Conservation (phyloP, 106 monocot species). For the Allium cepa region DNA sequence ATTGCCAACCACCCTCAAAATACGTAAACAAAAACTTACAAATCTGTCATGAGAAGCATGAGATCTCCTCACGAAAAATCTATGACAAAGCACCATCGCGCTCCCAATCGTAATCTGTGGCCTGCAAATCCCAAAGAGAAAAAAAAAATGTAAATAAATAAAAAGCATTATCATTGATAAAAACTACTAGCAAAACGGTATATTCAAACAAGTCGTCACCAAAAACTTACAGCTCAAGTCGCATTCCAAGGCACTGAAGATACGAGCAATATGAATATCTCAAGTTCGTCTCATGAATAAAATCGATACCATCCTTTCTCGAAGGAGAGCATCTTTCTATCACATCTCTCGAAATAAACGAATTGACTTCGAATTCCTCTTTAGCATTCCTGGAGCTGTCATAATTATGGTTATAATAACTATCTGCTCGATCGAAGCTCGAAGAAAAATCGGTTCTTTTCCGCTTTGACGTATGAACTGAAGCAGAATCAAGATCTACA, state of each 20-base stretch:
- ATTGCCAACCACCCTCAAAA: too few species aligned
- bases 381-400: background rate
- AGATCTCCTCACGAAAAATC: constrained; percentile 82
- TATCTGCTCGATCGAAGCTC: background rate
- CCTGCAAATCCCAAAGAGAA: constrained; percentile 28
- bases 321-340: constrained; percentile 88
- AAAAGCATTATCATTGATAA: background rate
- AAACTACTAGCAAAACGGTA: background rate
- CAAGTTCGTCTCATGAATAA: constrained; percentile 42
- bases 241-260: constrained; percentile 61
- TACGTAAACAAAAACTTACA: constrained; percentile 39
- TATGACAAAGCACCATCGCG: constrained; percentile 83
- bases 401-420: background rate
- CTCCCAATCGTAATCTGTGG: constrained; percentile 83
- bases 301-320: constrained; percentile 81
- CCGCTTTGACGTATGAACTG: constrained; percentile 25
- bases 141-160: background rate
- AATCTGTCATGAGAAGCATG: constrained; percentile 93
- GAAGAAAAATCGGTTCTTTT: background rate
- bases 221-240: constrained; percentile 55
- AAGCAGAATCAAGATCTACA: background rate
- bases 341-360: constrained; percentile 71
- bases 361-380: background rate
- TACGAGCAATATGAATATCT: constrained; percentile 77
- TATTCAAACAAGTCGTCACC: too few species aligned